Percentiles rank a stretch among this genome's conserved stretches.
Evolutionary conservation across 2,329 filamentous ascomycete genomes (phyloP).

Genomic region (Cordyceps javanica): DNA sequence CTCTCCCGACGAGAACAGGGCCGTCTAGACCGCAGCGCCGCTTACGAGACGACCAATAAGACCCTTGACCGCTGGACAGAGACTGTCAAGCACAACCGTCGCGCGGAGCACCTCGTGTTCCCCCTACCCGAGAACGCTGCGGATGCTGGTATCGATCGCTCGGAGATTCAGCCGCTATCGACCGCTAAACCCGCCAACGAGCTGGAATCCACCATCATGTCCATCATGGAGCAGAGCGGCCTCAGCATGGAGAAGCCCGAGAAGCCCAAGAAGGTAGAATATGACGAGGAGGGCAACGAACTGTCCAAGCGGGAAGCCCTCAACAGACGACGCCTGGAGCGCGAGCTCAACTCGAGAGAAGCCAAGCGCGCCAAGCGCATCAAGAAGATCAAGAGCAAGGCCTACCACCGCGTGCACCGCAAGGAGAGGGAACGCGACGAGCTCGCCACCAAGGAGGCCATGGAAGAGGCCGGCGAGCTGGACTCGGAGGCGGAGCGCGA

Average conservation of each 20-base stretch:
- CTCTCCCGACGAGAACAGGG: conserved; percentile 83
- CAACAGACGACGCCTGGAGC: conserved; percentile 68
- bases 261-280: conserved; percentile 51
- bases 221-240: conserved; percentile 85
- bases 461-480: conserved; percentile 51
- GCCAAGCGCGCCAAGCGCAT: conserved; percentile 84
- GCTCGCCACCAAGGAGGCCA: conserved; percentile 44
- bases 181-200: conserved; percentile 64
- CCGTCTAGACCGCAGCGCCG: conserved; percentile 70
- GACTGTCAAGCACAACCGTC: conserved; percentile 88
- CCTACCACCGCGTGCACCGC: conserved; percentile 85
- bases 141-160: conserved; percentile 52
- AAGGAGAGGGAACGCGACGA: conserved; percentile 58
- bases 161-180: conserved; percentile 59
- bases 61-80: conserved; percentile 88
- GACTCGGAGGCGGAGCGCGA: conserved; percentile 62
- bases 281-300: conserved; percentile 66
- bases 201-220: conserved; percentile 78
- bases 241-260: conserved; percentile 46
- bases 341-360: conserved; percentile 83
- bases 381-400: conserved; percentile 98
- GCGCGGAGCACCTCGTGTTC: conserved; percentile 85
- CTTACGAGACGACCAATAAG: conserved; percentile 87
- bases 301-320: conserved; percentile 65
- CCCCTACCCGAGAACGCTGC: conserved; percentile 70